Base-by-base conservation (phyloP, 352 stramenopile genomes). In the Globisporangium perplexum region DNA sequence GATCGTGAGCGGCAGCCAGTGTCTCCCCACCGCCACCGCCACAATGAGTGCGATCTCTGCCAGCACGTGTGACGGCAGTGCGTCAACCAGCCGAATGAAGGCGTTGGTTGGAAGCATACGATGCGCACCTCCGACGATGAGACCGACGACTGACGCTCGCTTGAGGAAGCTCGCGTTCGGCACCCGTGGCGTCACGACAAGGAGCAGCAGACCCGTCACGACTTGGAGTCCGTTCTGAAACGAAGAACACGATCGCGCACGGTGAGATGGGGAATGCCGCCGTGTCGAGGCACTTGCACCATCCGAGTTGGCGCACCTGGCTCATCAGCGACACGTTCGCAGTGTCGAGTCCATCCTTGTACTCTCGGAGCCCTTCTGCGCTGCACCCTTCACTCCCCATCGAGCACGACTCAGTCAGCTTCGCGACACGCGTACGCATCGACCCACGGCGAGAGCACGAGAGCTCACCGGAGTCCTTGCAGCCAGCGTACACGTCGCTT, bases 401-500 rank as follows among this genome's bases (percentile, higher is more conserved):
- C 31, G 11, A 11, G n/a, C 41, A 14, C n/a, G 23, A 18, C 4
- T 15, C 38, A 33, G 36, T 1, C 22, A 43, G 8, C 4, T 4
- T 22, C 30, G 7, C 3, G 23, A 51, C 10, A 20, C 26, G 62
- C 51, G 17, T 41, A 15, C 33, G 41, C 46, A 26, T 26, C n/a
- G n/a, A 15, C 42, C 41, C 8, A 14, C 10, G 39, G 18, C 10
- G n/a, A 14, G 7, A 38, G 31, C 1, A n/a, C 24, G 26, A 30
- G 26, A 30, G 8, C 26, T 17, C 59, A 76, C 69, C 64, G 50
- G 58, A 51, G 30, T 74, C 47, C 36, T 83, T 88, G 72, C 81
- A 91, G 26, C 81, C 81, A 30, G 55, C 45, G 56, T 86, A 91
- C 4, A 91, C 81, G 47, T 85, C 72, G 15, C 67, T 69, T 7